Base-by-base conservation (phyloP, 345 rosid genomes). In the Citrus hindsii region DNA sequence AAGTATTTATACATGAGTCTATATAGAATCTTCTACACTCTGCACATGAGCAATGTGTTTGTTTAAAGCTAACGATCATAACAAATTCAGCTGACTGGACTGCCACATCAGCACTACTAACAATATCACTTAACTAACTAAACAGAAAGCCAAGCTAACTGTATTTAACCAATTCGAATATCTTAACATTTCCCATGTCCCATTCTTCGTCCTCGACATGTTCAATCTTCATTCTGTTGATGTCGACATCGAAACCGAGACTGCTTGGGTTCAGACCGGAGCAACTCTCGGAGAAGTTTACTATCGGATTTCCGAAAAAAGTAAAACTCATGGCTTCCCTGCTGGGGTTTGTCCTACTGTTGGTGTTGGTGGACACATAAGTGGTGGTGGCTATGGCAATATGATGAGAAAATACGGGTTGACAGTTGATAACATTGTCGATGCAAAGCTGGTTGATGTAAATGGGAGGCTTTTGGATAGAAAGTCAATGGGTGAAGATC, bases 181-280 rank as follows among this genome's bases (percentile, higher is more conserved):
- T n/a, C n/a, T n/a, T n/a, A n/a, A n/a, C n/a, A n/a, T n/a, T n/a
- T 77, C 88, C 28, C 2, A 14, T 0, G 79, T 83, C 60, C 91
- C 94, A 2, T 94, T 94, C 74, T 77, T 94, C 69, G 30, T 91
- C 55, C 87, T 90, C 30, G 95, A 91, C 66, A 79, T 91, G 85
- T 85, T 82, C 32, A 87, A 88, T 72, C 82, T 94, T 27, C 82
- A 90, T 18, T 76, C 89, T 3, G 73, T 94, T 22, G 70, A 83
- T 13, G 81, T 94, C 1, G 89, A 94, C 38, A 28, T 75, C 5
- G 77, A 24, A 10, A 85, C 56, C 28, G 85, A 85, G 76, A 78
- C 87, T 19, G 97, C 97, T 6, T 92, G 94, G 94, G 94, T 91
- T 48, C 88, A 89, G 77, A 62, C 84, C 2, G 97, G 98, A 2